These are phyloP conservation scores for Aspergillus nidulans DNA, from an alignment of 495 filamentous ascomycete genomes.

Conservation along the genomic window DNA sequence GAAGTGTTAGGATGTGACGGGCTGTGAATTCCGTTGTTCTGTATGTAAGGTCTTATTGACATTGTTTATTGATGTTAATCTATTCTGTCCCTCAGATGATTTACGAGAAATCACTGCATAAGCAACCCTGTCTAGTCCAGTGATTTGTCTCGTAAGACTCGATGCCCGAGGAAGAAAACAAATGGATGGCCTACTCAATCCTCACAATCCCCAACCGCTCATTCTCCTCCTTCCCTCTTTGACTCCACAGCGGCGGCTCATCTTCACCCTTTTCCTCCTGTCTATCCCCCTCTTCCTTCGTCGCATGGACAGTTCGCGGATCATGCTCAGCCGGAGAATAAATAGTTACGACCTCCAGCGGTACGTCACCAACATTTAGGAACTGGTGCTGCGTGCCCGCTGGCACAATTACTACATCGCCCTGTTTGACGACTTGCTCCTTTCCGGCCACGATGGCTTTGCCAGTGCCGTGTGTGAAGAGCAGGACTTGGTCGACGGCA, in stretches of 20 bases:
- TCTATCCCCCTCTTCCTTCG: slow-evolving; percentile 57
- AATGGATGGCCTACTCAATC: slow-evolving; percentile 5
- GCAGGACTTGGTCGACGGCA: slow-evolving; percentile 60
- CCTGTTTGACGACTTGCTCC: slow-evolving; percentile 54
- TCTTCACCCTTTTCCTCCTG: slow-evolving; percentile 58
- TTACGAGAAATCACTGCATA: too few relatives aligned
- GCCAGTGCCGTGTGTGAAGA: slow-evolving; percentile 55
- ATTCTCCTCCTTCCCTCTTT: slow-evolving; percentile 52
- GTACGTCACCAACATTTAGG: slow-evolving; percentile 50
- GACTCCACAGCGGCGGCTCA: slow-evolving; percentile 55
- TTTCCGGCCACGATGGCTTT: slow-evolving; percentile 55
- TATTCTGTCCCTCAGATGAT: too few relatives aligned
- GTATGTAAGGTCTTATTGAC: too few relatives aligned
- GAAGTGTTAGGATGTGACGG: neutral
- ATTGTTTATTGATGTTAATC: too few relatives aligned
- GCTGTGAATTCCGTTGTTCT: too few relatives aligned
- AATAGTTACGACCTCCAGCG: slow-evolving; percentile 56
- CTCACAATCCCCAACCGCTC: slow-evolving; percentile 53
- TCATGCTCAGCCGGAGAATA: slow-evolving; percentile 60
- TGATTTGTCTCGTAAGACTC: too few relatives aligned
- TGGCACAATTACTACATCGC: slow-evolving; percentile 60
- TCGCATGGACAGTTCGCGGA: slow-evolving; percentile 52
- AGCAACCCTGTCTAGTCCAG: too few relatives aligned
- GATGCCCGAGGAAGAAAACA: too few relatives aligned
- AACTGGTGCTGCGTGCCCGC: slow-evolving; percentile 66